Conservation (phyloP, 345 rosid genomes). For the Pistacia vera region DNA sequence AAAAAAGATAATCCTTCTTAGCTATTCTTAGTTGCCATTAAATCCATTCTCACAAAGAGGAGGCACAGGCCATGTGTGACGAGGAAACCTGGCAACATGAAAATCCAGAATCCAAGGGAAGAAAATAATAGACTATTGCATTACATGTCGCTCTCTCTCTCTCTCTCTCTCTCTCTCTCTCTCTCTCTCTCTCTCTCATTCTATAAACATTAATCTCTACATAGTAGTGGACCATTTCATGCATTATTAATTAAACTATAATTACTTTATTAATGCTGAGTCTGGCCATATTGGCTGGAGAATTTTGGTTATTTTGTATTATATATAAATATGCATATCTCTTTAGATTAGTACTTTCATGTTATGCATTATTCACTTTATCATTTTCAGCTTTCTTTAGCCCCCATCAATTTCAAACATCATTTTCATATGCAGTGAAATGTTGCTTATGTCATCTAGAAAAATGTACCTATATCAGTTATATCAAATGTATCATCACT, state of each 20-base stretch:
- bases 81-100: constrained; percentile 51
- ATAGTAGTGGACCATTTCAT: constrained; percentile 30
- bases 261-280: constrained; percentile 19
- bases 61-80: constrained; percentile 42
- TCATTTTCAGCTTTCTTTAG: no score
- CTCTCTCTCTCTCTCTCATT: not conserved
- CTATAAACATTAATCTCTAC: constrained; percentile 21
- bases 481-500: no score
- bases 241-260: constrained; percentile 2
- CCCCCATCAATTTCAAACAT: no score
- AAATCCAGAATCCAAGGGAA: constrained; percentile 46
- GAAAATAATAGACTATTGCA: constrained; percentile 21
- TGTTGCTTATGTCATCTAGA: not conserved
- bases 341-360: not conserved
- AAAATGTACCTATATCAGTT: no score
- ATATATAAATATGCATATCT: not conserved
- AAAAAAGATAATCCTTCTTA: not conserved
- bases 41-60: not conserved
- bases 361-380: not conserved
- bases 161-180: not conserved
- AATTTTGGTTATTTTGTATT: constrained; percentile 14
- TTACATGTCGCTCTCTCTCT: constrained; percentile 15
- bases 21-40: constrained; percentile 1
- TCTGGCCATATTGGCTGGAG: constrained; percentile 36
- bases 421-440: no score